A percentile compares a stretch with the other conserved stretches of the same genome.
Conservation (phyloP, 2,329 filamentous ascomycete genomes). For the Botrytis porri region DNA sequence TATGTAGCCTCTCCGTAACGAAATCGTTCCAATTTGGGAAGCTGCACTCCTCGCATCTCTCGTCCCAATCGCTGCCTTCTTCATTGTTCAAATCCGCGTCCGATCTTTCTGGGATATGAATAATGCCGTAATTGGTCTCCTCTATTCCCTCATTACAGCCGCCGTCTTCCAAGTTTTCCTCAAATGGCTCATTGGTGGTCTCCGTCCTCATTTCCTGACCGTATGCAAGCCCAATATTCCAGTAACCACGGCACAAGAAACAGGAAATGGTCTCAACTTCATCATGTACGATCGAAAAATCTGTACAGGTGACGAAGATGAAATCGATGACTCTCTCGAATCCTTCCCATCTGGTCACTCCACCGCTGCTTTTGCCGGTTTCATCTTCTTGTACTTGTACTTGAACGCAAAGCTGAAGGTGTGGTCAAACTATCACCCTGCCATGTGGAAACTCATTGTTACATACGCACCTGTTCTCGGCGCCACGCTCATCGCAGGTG, state of each 20-base stretch:
- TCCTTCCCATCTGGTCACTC: conserved; percentile 73
- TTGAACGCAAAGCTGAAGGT: conserved; percentile 78
- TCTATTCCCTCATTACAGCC: conserved; percentile 67
- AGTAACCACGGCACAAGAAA: conserved; percentile 41
- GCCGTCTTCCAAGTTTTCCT: conserved; percentile 73
- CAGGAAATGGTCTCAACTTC: conserved; percentile 51
- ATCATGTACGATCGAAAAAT: conserved; percentile 69
- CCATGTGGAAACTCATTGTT: conserved; percentile 69
- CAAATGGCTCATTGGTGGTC: conserved; percentile 71
- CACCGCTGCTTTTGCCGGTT: conserved; percentile 69
- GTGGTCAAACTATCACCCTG: conserved; percentile 67
- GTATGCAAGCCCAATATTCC: conserved; percentile 61
- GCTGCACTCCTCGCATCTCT: conserved; percentile 64
- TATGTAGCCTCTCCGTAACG: conserved; percentile 53
- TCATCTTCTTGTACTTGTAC: conserved; percentile 69
- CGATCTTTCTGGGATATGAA: conserved; percentile 69
- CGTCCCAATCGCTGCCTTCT: conserved; percentile 63
- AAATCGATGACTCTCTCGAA: conserved; percentile 68
- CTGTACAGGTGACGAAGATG: conserved; percentile 62
- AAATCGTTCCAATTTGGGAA: conserved; percentile 69
- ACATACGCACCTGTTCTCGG: conserved; percentile 65
- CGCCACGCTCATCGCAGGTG: conserved; percentile 64
- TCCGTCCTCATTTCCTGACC: conserved; percentile 68
- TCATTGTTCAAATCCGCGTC: conserved; percentile 65
- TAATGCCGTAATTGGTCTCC: conserved; percentile 65